Evolutionary conservation across 2,329 filamentous ascomycete genomes (phyloP).

Genomic region (Chlorencoelia australis): DNA sequence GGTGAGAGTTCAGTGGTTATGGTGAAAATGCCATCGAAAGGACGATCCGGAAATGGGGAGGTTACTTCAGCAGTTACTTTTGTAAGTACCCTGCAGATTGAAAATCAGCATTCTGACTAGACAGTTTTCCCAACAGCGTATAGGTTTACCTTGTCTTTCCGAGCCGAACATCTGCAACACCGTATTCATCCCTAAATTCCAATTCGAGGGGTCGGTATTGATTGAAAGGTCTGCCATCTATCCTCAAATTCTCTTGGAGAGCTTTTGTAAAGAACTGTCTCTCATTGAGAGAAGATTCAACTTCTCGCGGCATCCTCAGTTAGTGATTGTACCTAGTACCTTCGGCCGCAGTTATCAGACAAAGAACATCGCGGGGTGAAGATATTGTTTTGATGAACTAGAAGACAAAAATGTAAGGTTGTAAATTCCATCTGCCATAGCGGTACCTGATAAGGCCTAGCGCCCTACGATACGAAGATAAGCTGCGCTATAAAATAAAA

Average conservation of each 20-base stretch:
- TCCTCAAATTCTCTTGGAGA: slow-evolving; percentile 66
- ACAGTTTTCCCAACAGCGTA: not conserved
- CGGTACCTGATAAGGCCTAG: no score
- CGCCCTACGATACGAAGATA: no score
- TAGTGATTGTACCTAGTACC: no score
- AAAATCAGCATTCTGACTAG: not conserved
- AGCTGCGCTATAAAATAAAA: no score
- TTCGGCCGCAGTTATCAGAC: no score
- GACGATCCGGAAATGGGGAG: slow-evolving; percentile 74
- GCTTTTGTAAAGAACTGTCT: slow-evolving; percentile 77
- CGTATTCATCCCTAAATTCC: slow-evolving; percentile 82
- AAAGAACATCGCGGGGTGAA: no score
- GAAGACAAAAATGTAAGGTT: no score
- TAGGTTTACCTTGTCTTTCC: slow-evolving; percentile 76
- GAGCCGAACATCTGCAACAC: slow-evolving; percentile 74
- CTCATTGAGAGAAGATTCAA: slow-evolving; percentile 82
- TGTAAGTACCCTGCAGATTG: slow-evolving; percentile 56
- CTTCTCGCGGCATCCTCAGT: slow-evolving; percentile 79
- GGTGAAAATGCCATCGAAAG: slow-evolving; percentile 91
- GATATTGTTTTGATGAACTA: no score
- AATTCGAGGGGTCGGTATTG: slow-evolving; percentile 70
- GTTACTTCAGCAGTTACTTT: slow-evolving; percentile 84
- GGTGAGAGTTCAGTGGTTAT: slow-evolving; percentile 86
- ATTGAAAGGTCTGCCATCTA: slow-evolving; percentile 76
- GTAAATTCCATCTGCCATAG: no score